A percentile compares a stretch with the other conserved stretches of the same genome.
These are phyloP conservation scores for Ulvella scutata DNA, from an alignment of 139 green algal genomes.

Conservation along the genomic window DNA sequence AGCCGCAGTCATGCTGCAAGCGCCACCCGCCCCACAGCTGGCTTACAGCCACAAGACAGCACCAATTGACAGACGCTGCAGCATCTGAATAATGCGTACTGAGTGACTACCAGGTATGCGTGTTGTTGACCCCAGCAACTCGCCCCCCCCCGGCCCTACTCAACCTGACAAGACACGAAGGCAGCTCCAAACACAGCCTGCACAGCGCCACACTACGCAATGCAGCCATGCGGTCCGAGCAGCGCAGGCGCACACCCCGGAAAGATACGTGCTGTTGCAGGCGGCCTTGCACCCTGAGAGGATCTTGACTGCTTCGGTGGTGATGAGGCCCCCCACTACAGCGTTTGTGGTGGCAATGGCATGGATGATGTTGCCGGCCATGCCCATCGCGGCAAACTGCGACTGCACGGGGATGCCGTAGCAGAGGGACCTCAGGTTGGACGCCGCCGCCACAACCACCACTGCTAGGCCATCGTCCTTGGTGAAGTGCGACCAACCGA, in stretches of 20 bases:
- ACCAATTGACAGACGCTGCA: too few relatives aligned
- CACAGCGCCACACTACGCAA: not conserved
- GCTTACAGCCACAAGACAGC: too few relatives aligned
- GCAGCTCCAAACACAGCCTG: not conserved
- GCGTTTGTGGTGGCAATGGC: constrained; percentile 98
- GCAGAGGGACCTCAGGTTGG: constrained; percentile 63
- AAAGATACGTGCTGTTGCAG: not conserved
- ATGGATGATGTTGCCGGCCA: constrained; percentile 99
- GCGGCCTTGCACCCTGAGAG: constrained; percentile 23
- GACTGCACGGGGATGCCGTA: constrained; percentile 71
- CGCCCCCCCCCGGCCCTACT: not conserved
- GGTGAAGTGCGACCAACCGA: constrained; percentile 48
- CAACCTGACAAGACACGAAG: not conserved
- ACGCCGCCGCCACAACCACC: constrained; percentile 81
- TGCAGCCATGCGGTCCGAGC: not conserved
- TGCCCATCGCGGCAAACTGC: constrained; percentile 83
- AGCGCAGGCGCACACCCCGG: not conserved
- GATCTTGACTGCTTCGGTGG: constrained; percentile 82
- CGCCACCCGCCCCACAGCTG: too few relatives aligned
- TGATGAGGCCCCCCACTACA: constrained; percentile 80
- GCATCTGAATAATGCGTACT: too few relatives aligned
- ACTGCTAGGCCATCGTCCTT: constrained; percentile 87
- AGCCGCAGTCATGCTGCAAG: too few relatives aligned
- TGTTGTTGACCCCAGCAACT: too few relatives aligned
- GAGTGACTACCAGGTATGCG: too few relatives aligned